Evolutionary conservation across 2,329 filamentous ascomycete species (phyloP).

Genomic region (Bipolaris sorokiniana): DNA sequence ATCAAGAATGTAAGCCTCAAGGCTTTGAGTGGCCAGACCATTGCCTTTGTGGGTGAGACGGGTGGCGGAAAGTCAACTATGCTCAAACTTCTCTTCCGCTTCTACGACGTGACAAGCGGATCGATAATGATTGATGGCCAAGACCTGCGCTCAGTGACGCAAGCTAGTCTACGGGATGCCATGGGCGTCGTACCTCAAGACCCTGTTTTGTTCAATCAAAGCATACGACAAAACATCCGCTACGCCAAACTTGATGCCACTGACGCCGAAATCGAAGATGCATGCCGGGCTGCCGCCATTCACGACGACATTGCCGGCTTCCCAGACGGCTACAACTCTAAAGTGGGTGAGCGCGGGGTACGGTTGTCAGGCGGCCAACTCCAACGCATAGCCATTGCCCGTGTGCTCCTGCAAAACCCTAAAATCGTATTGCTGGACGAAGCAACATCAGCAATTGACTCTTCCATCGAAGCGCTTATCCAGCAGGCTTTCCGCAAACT

Average conservation of each 20-base stretch:
- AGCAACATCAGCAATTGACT: constrained; percentile 85
- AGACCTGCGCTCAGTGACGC: constrained; percentile 64
- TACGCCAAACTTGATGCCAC: constrained; percentile 68
- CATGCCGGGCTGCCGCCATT: constrained; percentile 66
- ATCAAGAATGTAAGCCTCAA: constrained; percentile 58
- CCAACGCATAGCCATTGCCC: constrained; percentile 71
- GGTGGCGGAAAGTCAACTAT: constrained; percentile 69
- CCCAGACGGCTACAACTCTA: constrained; percentile 51
- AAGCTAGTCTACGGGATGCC: constrained; percentile 63
- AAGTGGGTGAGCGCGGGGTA: constrained; percentile 51
- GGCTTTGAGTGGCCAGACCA: constrained; percentile 60
- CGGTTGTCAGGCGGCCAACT: constrained; percentile 68
- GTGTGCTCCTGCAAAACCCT: constrained; percentile 78
- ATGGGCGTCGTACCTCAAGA: constrained; percentile 71
- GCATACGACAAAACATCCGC: constrained; percentile 68
- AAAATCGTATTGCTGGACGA: constrained; percentile 87
- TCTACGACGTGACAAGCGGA: constrained; percentile 64
- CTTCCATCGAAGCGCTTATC: constrained; percentile 70
- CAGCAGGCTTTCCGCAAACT: constrained; percentile 66
- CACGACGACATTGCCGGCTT: constrained; percentile 69
- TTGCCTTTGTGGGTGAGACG: constrained; percentile 67
- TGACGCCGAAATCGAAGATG: constrained; percentile 64
- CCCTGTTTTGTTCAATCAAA: constrained; percentile 67
- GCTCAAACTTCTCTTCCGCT: constrained; percentile 65
- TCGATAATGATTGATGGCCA: constrained; percentile 64